Base-by-base conservation (phyloP, 2,329 filamentous ascomycete species). In the Fusarium tanahbumbuense region DNA sequence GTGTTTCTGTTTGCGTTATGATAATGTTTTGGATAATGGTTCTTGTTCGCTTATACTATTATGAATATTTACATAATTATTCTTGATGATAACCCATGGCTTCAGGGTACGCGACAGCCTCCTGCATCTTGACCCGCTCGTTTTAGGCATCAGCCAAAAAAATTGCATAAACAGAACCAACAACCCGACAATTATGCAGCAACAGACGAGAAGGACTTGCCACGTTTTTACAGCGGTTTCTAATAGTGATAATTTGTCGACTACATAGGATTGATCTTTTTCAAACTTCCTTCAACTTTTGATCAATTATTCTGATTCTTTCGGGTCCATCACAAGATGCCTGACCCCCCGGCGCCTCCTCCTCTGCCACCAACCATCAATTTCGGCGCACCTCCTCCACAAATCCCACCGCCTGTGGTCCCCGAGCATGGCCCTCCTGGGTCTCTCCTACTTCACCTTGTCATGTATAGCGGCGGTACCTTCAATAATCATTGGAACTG, bases 401-500 rank as follows among this genome's bases (percentile, higher is more conserved):
- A 22, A 6, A 2, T 22, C 8, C 20, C 5, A 18, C 20, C 20
- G 5, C 53, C 57, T 3, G 1, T n/a, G 0, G 22, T 60, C 3
- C 2, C 37, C 23, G 2, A 45, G 1, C 7, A 8, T 1, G 9
- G 18, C 1, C 6, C 56, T 0, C 0, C 3, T 0, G 42, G 42
- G 2, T 2, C 40, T 1, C 20, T 64, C 5, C 15, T 64, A 1
- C 12, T 63, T 0, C 44, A 50, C 20, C 13, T 64, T 0, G 47
- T 30, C 4, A 49, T 22, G 6, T 47, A 64, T 0, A 64, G 56
- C 2, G 61, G 58, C 0, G 30, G 58, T 0, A 60, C 48, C 0
- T 64, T 64, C 5, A 63, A 64, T 1, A 53, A 64, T 0, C 58
- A 64, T 5, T 64, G 61, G 61, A 52, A 50, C 0, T 64, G 63